These are phyloP conservation scores for Microcyclospora pomicola DNA, from an alignment of 2,329 filamentous ascomycete species.

Conservation along the genomic window DNA sequence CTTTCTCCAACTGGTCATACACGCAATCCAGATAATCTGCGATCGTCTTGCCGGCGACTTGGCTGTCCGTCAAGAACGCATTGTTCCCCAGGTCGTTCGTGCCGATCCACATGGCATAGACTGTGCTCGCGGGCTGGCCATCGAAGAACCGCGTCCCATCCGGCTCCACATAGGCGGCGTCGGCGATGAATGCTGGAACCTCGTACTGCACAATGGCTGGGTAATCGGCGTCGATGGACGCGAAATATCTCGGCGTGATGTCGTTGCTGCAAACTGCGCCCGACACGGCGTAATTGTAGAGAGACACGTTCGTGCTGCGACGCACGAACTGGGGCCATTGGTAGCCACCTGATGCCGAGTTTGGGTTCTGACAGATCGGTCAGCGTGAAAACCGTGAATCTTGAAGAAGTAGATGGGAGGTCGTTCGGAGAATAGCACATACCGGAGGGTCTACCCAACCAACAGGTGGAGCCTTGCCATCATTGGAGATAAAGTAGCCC, in stretches of 20 bases:
- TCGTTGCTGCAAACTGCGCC: conserved; percentile 62
- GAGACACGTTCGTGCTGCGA: conserved; percentile 38
- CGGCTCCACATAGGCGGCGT: conserved; percentile 21
- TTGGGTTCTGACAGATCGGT: background rate
- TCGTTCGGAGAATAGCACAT: conserved; percentile 6
- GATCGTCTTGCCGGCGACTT: conserved; percentile 46
- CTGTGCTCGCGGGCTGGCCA: conserved; percentile 43
- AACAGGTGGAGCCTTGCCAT: conserved; percentile 47
- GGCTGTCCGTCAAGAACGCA: conserved; percentile 52
- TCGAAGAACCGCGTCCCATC: conserved; percentile 30
- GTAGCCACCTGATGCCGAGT: conserved; percentile 49
- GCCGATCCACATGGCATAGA: conserved; percentile 68
- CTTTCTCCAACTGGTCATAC: conserved; percentile 45
- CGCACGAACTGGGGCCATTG: conserved; percentile 56
- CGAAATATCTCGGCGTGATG: conserved; percentile 44
- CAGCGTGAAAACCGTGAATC: background rate
- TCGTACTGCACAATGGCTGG: conserved; percentile 38
- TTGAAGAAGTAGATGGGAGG: too few relatives aligned
- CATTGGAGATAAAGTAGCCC: conserved; percentile 45
- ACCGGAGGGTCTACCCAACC: conserved; percentile 41
- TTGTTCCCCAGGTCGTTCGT: conserved; percentile 61
- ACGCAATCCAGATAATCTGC: conserved; percentile 55
- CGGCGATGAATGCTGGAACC: conserved; percentile 34
- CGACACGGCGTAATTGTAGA: conserved; percentile 45
- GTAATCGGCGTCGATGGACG: conserved; percentile 42